Conservation (phyloP, 768 basidiomycete genomes). For the Rhodosporidiobolus sp. region DNA sequence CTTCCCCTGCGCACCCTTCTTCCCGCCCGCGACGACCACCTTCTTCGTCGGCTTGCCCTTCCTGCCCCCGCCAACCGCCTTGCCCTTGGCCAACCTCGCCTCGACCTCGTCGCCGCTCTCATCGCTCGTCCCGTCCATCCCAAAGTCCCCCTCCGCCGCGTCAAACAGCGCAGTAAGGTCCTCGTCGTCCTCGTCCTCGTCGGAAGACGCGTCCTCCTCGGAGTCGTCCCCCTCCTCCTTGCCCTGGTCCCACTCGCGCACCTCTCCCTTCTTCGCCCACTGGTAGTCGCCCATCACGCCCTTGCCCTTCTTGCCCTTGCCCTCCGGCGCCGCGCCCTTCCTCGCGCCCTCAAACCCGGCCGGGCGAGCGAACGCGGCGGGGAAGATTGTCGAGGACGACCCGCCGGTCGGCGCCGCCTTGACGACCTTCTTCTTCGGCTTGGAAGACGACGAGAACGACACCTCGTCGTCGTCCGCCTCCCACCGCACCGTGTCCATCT, state of each 20-base stretch:
- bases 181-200: conserved; percentile 13
- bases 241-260: conserved; percentile 27
- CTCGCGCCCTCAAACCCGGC: conserved; percentile 30
- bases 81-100: background rate
- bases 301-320: background rate
- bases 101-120: background rate
- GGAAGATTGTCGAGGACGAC: background rate
- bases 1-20: background rate
- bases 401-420: too few species aligned
- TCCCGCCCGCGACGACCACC: background rate
- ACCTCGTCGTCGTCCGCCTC: conserved; percentile 11
- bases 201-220: background rate
- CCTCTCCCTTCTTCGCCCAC: conserved; percentile 19
- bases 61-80: background rate
- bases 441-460: background rate
- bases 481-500: background rate
- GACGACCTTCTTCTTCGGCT: background rate
- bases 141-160: conserved; percentile 5
- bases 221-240: background rate
- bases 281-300: conserved; percentile 8
- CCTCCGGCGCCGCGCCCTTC: background rate
- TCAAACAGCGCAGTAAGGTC: background rate
- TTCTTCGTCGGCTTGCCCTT: background rate
- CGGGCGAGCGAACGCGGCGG: conserved; percentile 19
- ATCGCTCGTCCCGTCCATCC: background rate